These are phyloP conservation scores for Lathyrus aphaca DNA, from an alignment of 306 rosid genomes.

Conservation along the genomic window DNA sequence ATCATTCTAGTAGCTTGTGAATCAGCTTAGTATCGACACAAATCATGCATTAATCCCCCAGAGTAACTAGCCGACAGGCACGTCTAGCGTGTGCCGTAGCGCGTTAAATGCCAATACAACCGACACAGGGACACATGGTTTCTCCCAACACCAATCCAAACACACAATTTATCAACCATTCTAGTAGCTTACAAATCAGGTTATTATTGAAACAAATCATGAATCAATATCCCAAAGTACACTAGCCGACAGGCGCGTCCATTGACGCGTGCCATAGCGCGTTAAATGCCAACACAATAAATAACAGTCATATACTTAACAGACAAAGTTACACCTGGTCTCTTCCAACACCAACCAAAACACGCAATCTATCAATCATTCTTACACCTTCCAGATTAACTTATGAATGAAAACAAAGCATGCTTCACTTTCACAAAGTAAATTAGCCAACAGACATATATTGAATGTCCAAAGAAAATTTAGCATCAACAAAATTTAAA, in stretches of 20 bases:
- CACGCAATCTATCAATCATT: conserved; percentile 8
- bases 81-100: too few relatives aligned
- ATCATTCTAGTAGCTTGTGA: conserved; percentile 24
- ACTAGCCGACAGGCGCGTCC: not conserved
- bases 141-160: not conserved
- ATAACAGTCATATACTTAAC: not conserved
- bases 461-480: conserved; percentile 4
- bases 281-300: not conserved
- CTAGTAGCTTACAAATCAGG: not conserved
- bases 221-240: too few relatives aligned
- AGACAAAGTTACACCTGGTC: not conserved
- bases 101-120: not conserved
- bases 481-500: not conserved
- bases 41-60: not conserved
- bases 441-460: conserved; percentile 8
- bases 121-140: not conserved
- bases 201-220: not conserved
- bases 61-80: not conserved
- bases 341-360: not conserved
- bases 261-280: not conserved
- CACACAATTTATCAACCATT: conserved; percentile 2
- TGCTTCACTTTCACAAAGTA: not conserved
- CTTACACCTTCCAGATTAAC: conserved; percentile 17
- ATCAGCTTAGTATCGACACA: conserved; percentile 11
- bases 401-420: conserved; percentile 6